These are phyloP conservation scores for Besnoitia besnoiti DNA, from an alignment of 169 alveolate genomes.

Conservation along the genomic window DNA sequence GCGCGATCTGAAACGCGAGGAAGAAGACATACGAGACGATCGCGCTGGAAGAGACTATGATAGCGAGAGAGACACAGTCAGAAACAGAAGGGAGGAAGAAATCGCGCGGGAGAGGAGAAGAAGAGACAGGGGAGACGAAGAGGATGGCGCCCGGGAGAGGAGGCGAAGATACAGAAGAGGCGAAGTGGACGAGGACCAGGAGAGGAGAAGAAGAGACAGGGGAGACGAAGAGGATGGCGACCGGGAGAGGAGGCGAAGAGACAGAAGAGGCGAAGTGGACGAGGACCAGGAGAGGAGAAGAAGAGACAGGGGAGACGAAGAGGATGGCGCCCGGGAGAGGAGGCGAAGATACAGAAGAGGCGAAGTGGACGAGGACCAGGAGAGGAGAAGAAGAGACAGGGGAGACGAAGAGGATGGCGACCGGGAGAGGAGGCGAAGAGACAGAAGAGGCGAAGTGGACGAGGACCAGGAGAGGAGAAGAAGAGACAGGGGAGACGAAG, in stretches of 20 bases:
- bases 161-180: neutral
- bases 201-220: neutral
- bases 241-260: too few relatives aligned
- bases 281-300: too few relatives aligned
- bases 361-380: neutral
- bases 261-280: too few relatives aligned
- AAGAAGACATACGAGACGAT: neutral
- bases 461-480: neutral
- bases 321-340: neutral
- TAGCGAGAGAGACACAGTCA: neutral
- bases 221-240: neutral
- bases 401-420: neutral
- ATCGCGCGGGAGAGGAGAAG: neutral
- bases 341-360: too few relatives aligned
- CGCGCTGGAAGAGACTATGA: neutral
- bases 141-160: neutral
- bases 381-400: neutral
- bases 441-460: slow-evolving; percentile 4
- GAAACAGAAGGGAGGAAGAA: neutral
- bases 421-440: neutral
- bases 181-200: neutral
- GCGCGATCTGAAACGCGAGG: neutral
- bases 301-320: too few relatives aligned
- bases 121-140: neutral
- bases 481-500: neutral